These are phyloP conservation scores for Xerocomus minutiporus DNA, from an alignment of 1,284 basidiomycete species.

Conservation along the genomic window DNA sequence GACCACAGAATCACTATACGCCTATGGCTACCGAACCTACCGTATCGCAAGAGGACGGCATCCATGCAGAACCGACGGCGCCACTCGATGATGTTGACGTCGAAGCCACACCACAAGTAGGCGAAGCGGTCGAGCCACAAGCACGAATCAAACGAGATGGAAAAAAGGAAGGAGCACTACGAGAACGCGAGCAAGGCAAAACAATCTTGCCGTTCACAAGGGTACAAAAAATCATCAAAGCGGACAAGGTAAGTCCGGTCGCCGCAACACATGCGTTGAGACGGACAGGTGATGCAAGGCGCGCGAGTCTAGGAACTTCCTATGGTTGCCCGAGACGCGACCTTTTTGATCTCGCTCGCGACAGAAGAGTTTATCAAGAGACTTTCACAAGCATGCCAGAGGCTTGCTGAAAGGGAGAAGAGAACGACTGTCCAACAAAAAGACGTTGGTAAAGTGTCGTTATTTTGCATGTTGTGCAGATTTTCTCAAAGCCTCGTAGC, in stretches of 20 bases:
- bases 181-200: slow-evolving; percentile 52
- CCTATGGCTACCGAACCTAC: slow-evolving; percentile 18
- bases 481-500: slow-evolving; percentile 37
- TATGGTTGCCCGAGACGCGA: slow-evolving; percentile 67
- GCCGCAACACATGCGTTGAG: not conserved
- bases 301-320: slow-evolving; percentile 56
- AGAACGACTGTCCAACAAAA: slow-evolving; percentile 63
- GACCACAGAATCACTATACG: not conserved
- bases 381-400: slow-evolving; percentile 56
- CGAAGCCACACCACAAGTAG: slow-evolving; percentile 8
- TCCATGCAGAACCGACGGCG: slow-evolving; percentile 3
- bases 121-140: slow-evolving; percentile 8
- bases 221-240: slow-evolving; percentile 76
- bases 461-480: not conserved
- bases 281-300: not conserved
- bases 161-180: slow-evolving; percentile 20
- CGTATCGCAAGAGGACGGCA: slow-evolving; percentile 6
- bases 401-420: slow-evolving; percentile 58
- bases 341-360: slow-evolving; percentile 67
- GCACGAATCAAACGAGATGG: slow-evolving; percentile 16
- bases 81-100: slow-evolving; percentile 12
- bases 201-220: slow-evolving; percentile 65
- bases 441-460: slow-evolving; percentile 55
- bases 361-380: slow-evolving; percentile 75
- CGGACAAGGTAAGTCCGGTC: slow-evolving; percentile 56